Base-by-base conservation (phyloP, 108 stramenopile species). In the Cyclotella cryptica region DNA sequence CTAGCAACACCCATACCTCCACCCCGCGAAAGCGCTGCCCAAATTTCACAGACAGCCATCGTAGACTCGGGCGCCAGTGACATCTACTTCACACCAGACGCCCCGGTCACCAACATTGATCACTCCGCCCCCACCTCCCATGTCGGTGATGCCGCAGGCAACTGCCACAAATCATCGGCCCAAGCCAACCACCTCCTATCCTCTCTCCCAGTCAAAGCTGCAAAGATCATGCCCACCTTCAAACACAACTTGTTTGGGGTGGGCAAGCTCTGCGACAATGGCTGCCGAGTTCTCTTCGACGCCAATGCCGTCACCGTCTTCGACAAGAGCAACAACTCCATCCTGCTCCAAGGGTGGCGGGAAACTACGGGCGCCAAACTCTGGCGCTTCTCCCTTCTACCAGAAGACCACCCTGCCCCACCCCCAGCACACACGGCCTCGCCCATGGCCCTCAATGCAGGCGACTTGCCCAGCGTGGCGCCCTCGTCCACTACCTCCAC, bases 401-500 rank as follows among this genome's bases (percentile, higher is more conserved):
- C 67, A 5, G 18, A 28, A 47, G n/a, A 68, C 28, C n/a, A 59
- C 18, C 58, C 24, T 1, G 1, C 29, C 30, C 49, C 30, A 47
- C 29, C 7, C 18, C 28, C 19, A n/a, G n/a, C n/a, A n/a, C n/a
- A n/a, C n/a, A n/a, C n/a, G n/a, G n/a, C n/a, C n/a, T n/a, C n/a
- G n/a, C n/a, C n/a, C n/a, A n/a, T n/a, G n/a, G 67, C 47, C 13
- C 67, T 69, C 47, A 51, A 40, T 28, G 57, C 55, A 35, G 17
- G 42, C 35, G 27, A 60, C 26, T 41, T 71, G 3, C 71, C 58
- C 40, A 60, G 71, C 49, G 58, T 60, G 57, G 24, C 11, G 58
- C 71, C 2, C 58, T 71, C 3, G 27, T 71, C 0, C 43, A 44
- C 24, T 71, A 59, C 44, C 58, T 59, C 26, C 71, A 71, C 43